A percentile compares a stretch with the other conserved stretches of the same genome.
These are phyloP conservation scores for Geotrichum macrosporum DNA, from an alignment of 1,139 yeast genomes.

Conservation along the genomic window DNA sequence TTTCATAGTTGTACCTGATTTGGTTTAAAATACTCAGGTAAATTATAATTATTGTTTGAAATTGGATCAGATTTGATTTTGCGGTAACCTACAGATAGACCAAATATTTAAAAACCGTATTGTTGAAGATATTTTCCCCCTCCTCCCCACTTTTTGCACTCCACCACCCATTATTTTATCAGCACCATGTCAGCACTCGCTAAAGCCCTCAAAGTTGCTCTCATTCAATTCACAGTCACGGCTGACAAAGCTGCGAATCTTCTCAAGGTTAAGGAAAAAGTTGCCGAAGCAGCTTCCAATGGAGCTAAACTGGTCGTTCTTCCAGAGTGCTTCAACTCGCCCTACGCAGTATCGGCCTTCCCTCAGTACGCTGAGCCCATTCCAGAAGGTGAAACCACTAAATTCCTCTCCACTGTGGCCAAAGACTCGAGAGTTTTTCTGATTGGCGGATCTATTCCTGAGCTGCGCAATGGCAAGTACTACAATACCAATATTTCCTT, in stretches of 20 bases:
- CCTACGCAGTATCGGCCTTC: slow-evolving; percentile 84
- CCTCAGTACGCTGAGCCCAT: slow-evolving; percentile 73
- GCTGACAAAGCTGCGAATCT: slow-evolving; percentile 63
- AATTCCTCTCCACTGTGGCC: slow-evolving; percentile 60
- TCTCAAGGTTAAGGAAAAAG: slow-evolving; percentile 50
- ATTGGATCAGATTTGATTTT: too few relatives aligned
- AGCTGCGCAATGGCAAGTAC: slow-evolving; percentile 50
- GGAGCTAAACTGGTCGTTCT: slow-evolving; percentile 55
- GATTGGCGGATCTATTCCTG: slow-evolving; percentile 93
- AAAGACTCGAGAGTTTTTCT: slow-evolving; percentile 55
- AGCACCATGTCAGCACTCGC: too few relatives aligned
- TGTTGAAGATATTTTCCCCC: too few relatives aligned
- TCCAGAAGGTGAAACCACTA: slow-evolving; percentile 67
- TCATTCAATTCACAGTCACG: slow-evolving; percentile 73
- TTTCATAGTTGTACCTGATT: not conserved
- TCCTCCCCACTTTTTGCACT: too few relatives aligned
- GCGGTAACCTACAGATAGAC: too few relatives aligned
- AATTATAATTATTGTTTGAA: not conserved
- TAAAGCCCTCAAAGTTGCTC: slow-evolving; percentile 55
- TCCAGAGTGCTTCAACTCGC: slow-evolving; percentile 94
- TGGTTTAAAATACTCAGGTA: not conserved
- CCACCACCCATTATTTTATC: slow-evolving; percentile 12
- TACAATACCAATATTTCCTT: slow-evolving; percentile 84
- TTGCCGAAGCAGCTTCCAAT: slow-evolving; percentile 49
- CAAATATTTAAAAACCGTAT: too few relatives aligned